Base-by-base conservation (phyloP, 2,329 filamentous ascomycete species). In the Fusarium torreyae region DNA sequence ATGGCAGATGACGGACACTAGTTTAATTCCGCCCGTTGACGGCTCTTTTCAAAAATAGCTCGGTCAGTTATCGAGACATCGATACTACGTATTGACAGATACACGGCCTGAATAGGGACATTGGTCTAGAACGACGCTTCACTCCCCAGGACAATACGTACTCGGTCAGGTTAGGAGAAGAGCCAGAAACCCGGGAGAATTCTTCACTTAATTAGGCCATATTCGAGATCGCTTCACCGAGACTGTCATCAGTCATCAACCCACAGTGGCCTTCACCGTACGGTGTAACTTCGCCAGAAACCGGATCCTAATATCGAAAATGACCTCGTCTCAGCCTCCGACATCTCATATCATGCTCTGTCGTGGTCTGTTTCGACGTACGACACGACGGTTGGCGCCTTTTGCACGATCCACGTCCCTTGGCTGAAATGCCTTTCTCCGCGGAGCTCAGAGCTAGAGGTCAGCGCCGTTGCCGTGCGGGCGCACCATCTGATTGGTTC, bases 311-410 rank as follows among this genome's bases (percentile, higher is more conserved):
- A 36, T 56, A 60, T 59, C 43, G 28, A 63, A 31, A 61, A 66
- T 62, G 52, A 24, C 57, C 42, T 45, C 42, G 28, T 36, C 33
- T 22, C 18, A 22, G 26, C 43, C n/a, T 28, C 26, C 7, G 43
- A 57, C 36, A 45, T 39, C 45, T 57, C 67, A 63, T 69, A 61
- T 64, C 69, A 54, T 57, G 50, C 58, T 52, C 39, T 51, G n/a
- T 36, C 53, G 43, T 70, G 54, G 62, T 53, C 50, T 73, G 69
- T 60, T 53, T 48, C 53, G 69, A 72, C 69, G 62, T 71, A 74
- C 71, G 68, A 70, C 55, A 68, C 68, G 61, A 63, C 55, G 39
- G 51, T 46, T 48, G 31, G 49, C 64, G 66, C 42, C 62, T 65
- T 69, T 36, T 59, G 38, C 43, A 59, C 45, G 54, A 44, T 52